Percentiles rank a stretch among this genome's conserved stretches.
Conservation (phyloP, 495 filamentous ascomycete genomes). For the Daldinia caldariorum region DNA sequence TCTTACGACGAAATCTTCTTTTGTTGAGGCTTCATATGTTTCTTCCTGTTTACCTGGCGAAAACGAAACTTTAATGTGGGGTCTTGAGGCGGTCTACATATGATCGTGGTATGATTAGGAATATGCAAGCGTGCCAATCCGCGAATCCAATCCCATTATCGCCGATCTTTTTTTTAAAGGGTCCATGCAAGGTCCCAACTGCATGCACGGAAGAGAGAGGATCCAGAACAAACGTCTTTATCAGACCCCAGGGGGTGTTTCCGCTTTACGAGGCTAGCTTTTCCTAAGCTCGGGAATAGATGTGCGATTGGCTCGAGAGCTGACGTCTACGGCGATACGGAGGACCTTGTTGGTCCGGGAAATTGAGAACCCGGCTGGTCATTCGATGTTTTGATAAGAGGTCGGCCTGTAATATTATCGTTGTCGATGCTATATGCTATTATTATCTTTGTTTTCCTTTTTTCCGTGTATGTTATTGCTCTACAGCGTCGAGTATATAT, state of each 20-base stretch:
- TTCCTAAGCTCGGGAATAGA: conserved; percentile 1
- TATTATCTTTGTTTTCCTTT: conserved; percentile 7
- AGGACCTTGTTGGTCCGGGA: conserved; percentile 33
- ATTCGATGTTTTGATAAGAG: conserved; percentile 3
- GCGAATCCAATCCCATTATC: neutral
- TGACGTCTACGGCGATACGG: conserved; percentile 13
- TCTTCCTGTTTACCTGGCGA: neutral
- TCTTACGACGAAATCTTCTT: neutral
- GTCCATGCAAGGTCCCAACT: conserved; percentile 2
- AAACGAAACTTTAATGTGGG: neutral
- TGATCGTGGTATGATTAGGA: neutral
- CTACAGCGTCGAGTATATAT: neutral
- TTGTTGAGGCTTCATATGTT: neutral
- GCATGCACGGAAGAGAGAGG: neutral
- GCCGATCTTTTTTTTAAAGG: neutral
- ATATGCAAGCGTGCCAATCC: neutral
- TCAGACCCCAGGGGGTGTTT: neutral
- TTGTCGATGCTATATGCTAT: conserved; percentile 4
- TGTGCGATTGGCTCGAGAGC: neutral
- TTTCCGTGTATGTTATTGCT: neutral
- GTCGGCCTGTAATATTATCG: neutral
- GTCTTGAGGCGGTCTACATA: conserved; percentile 2
- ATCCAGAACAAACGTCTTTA: neutral
- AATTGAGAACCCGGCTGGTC: conserved; percentile 41
- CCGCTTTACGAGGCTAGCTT: neutral